A percentile compares a stretch with the other conserved stretches of the same genome.
These are phyloP conservation scores for Hypoxylon fuscum DNA, from an alignment of 495 filamentous ascomycete species.

Conservation along the genomic window DNA sequence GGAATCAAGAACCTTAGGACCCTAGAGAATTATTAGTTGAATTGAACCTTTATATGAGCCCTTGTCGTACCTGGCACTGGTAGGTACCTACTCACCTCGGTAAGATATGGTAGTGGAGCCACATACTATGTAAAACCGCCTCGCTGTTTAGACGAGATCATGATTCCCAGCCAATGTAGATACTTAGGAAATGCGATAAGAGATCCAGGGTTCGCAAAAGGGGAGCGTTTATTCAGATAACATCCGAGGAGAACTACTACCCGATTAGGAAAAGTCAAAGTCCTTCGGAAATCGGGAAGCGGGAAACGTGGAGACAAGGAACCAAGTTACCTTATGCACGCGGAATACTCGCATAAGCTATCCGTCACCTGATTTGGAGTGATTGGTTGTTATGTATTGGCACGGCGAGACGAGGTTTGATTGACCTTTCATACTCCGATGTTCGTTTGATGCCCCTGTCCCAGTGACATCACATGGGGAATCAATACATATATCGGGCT, in stretches of 20 bases:
- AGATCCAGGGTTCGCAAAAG: conserved; percentile 5
- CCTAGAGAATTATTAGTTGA: too few relatives aligned
- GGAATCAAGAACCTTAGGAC: too few relatives aligned
- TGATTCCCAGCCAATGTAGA: too few relatives aligned
- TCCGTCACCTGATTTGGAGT: conserved; percentile 32
- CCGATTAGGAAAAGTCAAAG: conserved; percentile 32
- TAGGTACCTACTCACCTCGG: too few relatives aligned
- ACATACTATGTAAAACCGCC: too few relatives aligned
- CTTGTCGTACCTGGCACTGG: too few relatives aligned
- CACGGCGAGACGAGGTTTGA: neutral
- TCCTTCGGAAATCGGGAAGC: neutral
- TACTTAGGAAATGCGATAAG: neutral
- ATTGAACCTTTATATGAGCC: too few relatives aligned
- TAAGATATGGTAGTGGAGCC: too few relatives aligned
- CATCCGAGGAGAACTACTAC: too few relatives aligned
- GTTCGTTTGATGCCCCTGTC: too few relatives aligned
- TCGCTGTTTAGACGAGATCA: too few relatives aligned
- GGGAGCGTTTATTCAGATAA: too few relatives aligned
- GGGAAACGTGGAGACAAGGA: conserved; percentile 17
- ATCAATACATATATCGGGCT: conserved; percentile 1
- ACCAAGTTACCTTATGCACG: conserved; percentile 2
- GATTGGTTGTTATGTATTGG: conserved; percentile 17
- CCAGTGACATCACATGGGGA: neutral
- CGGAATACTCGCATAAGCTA: conserved; percentile 27
- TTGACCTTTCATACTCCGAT: neutral